Evolutionary conservation across 805 yeast species (phyloP).

Genomic region (Suhomyces faveliae): DNA sequence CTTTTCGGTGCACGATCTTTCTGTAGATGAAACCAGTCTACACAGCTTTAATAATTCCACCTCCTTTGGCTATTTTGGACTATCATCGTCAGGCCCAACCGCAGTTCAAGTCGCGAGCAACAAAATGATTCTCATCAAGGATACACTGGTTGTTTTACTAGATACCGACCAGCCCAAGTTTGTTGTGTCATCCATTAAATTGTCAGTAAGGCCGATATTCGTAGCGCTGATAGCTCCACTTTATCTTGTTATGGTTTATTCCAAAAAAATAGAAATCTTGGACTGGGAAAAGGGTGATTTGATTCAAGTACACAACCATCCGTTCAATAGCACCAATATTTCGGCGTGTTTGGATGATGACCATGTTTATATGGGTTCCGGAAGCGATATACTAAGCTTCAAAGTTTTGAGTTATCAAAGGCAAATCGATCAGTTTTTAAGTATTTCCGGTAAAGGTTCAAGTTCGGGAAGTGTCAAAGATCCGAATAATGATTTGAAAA

Average conservation of each 20-base stretch:
- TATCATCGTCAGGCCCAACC: conserved; percentile 29
- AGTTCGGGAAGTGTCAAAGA: conserved; percentile 18
- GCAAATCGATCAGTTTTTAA: conserved; percentile 38
- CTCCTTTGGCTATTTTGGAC: conserved; percentile 41
- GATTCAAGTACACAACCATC: conserved; percentile 35
- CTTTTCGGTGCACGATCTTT: conserved; percentile 16
- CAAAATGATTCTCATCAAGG: conserved; percentile 29
- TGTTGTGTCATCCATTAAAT: conserved; percentile 21
- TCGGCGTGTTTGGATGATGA: conserved; percentile 13
- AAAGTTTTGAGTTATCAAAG: conserved; percentile 25
- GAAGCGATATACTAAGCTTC: conserved; percentile 32
- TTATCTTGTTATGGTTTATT: conserved; percentile 30
- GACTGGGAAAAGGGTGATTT: conserved; percentile 35
- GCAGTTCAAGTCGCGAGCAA: conserved; percentile 17
- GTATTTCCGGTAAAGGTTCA: conserved; percentile 20
- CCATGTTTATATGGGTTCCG: conserved; percentile 24
- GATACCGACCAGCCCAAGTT: conserved; percentile 9
- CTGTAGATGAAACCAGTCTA: conserved; percentile 19
- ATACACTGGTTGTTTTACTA: conserved; percentile 27
- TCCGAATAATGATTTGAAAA: conserved; percentile 27
- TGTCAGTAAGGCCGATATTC: conserved; percentile 24
- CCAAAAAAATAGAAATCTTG: conserved; percentile 34
- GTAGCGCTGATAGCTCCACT: conserved; percentile 30
- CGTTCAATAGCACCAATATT: conserved; percentile 26
- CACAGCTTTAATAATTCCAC: conserved; percentile 21